phyloP scores from a whole-genome alignment of 306 rosid genomes.

The Myrica gale region DNA sequence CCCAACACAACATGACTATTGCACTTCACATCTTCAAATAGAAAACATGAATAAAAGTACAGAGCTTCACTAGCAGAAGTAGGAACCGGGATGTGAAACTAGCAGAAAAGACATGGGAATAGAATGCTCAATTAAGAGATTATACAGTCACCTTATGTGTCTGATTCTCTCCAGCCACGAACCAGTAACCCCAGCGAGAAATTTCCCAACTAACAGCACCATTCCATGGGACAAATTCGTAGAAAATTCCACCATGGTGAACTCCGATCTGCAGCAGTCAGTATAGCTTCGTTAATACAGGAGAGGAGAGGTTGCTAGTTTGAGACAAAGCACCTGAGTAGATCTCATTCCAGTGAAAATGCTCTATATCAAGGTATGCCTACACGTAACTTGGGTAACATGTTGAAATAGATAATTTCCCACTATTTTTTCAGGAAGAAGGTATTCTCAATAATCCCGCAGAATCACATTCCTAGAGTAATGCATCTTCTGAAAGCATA shows the following conservation, averaged over 20 bases:
- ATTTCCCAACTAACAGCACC: constrained; percentile 79
- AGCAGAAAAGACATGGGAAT: constrained; percentile 5
- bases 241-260: constrained; percentile 70
- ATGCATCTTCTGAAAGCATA: background rate
- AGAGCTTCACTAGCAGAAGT: background rate
- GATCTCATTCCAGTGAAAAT: constrained; percentile 8
- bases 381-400: background rate
- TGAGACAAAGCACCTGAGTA: background rate
- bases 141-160: constrained; percentile 52
- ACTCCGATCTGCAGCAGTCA: constrained; percentile 70
- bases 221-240: constrained; percentile 95
- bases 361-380: background rate
- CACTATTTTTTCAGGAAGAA: background rate
- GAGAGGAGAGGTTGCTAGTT: constrained; percentile 16
- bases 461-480: background rate
- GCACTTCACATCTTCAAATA: background rate
- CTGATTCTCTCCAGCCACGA: constrained; percentile 66
- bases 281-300: constrained; percentile 24
- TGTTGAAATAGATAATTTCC: background rate
- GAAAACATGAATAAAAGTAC: background rate
- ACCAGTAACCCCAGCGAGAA: constrained; percentile 86
- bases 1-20: background rate
- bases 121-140: constrained; percentile 5
- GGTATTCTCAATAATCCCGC: background rate
- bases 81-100: constrained; percentile 25